These are phyloP conservation scores for Lyophyllum decastes DNA, from an alignment of 768 basidiomycete genomes.

Conservation along the genomic window DNA sequence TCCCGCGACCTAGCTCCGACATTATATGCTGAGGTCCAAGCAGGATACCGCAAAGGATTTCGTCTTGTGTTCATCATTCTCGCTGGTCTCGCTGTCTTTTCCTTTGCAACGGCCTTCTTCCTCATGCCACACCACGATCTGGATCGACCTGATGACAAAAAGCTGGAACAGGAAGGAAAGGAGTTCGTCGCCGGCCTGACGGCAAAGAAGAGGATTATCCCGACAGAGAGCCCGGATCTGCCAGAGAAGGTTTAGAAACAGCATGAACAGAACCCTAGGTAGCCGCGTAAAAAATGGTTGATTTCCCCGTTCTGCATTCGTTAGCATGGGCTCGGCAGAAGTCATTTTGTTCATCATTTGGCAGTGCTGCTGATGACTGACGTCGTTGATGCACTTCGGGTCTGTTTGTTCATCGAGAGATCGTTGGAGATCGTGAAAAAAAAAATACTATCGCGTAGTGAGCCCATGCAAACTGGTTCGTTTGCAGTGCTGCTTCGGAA, in stretches of 20 bases:
- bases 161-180: conserved; percentile 17
- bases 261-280: no score
- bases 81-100: conserved; percentile 17
- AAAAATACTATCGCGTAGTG: no score
- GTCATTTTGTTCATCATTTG: no score
- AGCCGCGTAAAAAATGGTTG: not conserved
- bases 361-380: no score
- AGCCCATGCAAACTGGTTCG: not conserved
- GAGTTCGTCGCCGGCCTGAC: conserved; percentile 13
- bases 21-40: conserved; percentile 8
- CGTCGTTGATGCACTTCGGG: no score
- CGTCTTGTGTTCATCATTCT: conserved; percentile 22
- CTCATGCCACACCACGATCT: conserved; percentile 20
- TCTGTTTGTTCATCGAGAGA: no score
- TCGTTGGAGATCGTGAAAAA: no score
- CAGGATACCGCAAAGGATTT: conserved; percentile 20
- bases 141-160: conserved; percentile 21
- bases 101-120: conserved; percentile 18
- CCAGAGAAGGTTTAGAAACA: not conserved
- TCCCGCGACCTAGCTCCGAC: conserved; percentile 13
- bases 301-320: no score
- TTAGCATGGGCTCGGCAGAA: no score
- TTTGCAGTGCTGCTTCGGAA: not conserved
- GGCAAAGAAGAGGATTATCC: conserved; percentile 5
- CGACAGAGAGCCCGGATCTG: not conserved